Evolutionary conservation across 306 rosid species (phyloP).

Genomic region (Cucumis melo): DNA sequence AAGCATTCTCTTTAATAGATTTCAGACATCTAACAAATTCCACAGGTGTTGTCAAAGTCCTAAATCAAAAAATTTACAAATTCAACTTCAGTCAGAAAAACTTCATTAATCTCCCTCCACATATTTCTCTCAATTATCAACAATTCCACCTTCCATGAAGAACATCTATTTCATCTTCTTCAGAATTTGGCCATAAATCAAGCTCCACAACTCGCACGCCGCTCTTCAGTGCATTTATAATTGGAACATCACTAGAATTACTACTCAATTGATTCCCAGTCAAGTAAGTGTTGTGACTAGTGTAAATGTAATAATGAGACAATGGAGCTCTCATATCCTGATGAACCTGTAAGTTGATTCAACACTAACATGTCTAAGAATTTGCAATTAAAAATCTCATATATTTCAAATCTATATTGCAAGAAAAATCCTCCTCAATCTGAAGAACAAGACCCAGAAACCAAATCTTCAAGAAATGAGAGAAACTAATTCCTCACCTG

Average conservation of each 20-base stretch:
- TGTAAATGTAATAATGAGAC: slow-evolving; percentile 88
- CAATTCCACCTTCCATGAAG: slow-evolving; percentile 74
- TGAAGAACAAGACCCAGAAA: background rate
- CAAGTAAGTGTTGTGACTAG: slow-evolving; percentile 91
- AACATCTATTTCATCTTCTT: slow-evolving; percentile 51
- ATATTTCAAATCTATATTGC: slow-evolving; percentile 10
- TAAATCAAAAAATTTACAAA: slow-evolving; percentile 14
- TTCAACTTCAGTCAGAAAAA: background rate
- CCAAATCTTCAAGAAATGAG: background rate
- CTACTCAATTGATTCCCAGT: slow-evolving; percentile 98
- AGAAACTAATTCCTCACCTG: slow-evolving; percentile 23
- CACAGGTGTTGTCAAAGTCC: slow-evolving; percentile 88
- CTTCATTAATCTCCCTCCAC: background rate
- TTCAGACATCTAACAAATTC: slow-evolving; percentile 59
- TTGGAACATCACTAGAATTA: slow-evolving; percentile 71
- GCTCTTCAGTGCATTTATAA: slow-evolving; percentile 49
- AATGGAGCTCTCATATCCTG: slow-evolving; percentile 88
- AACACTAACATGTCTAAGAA: background rate
- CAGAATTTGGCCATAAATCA: slow-evolving; percentile 85
- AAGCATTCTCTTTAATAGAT: slow-evolving; percentile 78
- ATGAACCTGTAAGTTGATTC: slow-evolving; percentile 48
- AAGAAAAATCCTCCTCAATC: background rate
- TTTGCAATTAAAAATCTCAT: background rate
- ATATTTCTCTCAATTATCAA: background rate
- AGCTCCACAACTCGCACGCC: slow-evolving; percentile 85